Percentiles rank a stretch among this genome's conserved stretches.
Evolutionary conservation across 768 basidiomycete genomes (phyloP).

Genomic region (Xerocomellus dryophilus): DNA sequence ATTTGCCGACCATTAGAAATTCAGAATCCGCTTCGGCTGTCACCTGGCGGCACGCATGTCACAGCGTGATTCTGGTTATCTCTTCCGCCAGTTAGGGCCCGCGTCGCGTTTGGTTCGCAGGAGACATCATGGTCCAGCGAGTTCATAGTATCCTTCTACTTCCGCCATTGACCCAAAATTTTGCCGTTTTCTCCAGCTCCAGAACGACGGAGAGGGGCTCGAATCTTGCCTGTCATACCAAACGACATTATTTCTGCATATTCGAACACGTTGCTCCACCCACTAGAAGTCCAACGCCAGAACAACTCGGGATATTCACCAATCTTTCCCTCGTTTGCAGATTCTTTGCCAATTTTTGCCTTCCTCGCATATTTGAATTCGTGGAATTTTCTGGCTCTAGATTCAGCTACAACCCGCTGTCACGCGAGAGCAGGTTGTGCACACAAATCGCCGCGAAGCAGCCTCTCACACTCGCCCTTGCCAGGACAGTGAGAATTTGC

Average conservation of each 20-base stretch:
- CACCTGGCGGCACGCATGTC: too few species aligned
- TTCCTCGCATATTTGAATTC: conserved; percentile 40
- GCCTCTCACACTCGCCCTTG: conserved; percentile 30
- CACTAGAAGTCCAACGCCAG: conserved; percentile 4
- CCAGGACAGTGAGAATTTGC: conserved; percentile 29
- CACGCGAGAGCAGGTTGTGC: conserved; percentile 19
- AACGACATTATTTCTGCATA: conserved; percentile 46
- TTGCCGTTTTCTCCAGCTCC: conserved; percentile 22
- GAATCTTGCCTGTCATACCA: conserved; percentile 33
- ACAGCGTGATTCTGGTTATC: too few species aligned
- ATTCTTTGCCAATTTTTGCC: conserved; percentile 39
- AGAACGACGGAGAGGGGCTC: conserved; percentile 12
- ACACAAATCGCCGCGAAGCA: conserved; percentile 24
- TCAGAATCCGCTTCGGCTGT: too few species aligned
- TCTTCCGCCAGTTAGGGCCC: too few species aligned
- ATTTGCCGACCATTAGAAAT: too few species aligned
- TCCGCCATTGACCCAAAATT: background rate
- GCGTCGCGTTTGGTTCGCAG: too few species aligned
- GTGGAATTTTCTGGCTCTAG: conserved; percentile 20
- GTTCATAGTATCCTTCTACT: background rate
- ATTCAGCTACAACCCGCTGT: too few species aligned
- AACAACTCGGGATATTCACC: conserved; percentile 11
- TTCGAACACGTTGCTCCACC: conserved; percentile 33
- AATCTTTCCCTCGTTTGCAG: conserved; percentile 42
- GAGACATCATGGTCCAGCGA: conserved; percentile 8